These are phyloP conservation scores for Conidiobolus incongruus DNA, from an alignment of 371 early-diverging fungal genomes.

Conservation along the genomic window DNA sequence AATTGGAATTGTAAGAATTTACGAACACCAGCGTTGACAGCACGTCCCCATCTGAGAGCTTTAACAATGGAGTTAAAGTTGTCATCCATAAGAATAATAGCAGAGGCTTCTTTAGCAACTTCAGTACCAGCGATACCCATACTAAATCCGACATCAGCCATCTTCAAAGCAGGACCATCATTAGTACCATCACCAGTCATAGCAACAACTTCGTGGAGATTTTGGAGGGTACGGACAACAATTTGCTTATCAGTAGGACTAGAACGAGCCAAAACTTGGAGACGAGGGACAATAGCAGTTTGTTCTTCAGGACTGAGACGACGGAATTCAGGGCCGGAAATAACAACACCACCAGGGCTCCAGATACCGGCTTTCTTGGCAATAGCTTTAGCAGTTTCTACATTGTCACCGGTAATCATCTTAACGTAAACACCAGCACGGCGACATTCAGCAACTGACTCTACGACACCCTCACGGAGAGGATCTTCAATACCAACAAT, in stretches of 20 bases:
- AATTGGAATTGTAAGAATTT: slow-evolving; percentile 65
- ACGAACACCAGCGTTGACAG: slow-evolving; percentile 53
- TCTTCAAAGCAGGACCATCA: slow-evolving; percentile 53
- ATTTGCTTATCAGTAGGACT: slow-evolving; percentile 54
- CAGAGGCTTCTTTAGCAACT: slow-evolving; percentile 58
- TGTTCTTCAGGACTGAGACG: slow-evolving; percentile 22
- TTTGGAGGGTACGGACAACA: slow-evolving; percentile 33
- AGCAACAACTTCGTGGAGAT: slow-evolving; percentile 41
- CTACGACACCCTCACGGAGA: slow-evolving; percentile 37
- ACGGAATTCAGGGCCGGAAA: slow-evolving; percentile 46
- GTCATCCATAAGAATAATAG: slow-evolving; percentile 58
- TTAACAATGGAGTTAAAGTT: slow-evolving; percentile 55
- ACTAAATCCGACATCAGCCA: slow-evolving; percentile 57
- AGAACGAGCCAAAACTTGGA: slow-evolving; percentile 48
- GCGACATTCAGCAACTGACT: slow-evolving; percentile 36
- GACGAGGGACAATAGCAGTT: slow-evolving; percentile 21
- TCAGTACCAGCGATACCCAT: slow-evolving; percentile 71
- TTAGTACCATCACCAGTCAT: slow-evolving; percentile 71
- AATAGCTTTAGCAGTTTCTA: slow-evolving; percentile 49
- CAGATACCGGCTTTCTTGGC: slow-evolving; percentile 46
- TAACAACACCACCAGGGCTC: slow-evolving; percentile 23
- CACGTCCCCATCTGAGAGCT: slow-evolving; percentile 56
- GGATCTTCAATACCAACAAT: too few species aligned
- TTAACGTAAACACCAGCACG: slow-evolving; percentile 55
- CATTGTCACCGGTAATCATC: slow-evolving; percentile 72